A percentile compares a stretch with the other conserved stretches of the same genome.
Conservation (phyloP, 345 rosid genomes). For the Sonneratia alba region DNA sequence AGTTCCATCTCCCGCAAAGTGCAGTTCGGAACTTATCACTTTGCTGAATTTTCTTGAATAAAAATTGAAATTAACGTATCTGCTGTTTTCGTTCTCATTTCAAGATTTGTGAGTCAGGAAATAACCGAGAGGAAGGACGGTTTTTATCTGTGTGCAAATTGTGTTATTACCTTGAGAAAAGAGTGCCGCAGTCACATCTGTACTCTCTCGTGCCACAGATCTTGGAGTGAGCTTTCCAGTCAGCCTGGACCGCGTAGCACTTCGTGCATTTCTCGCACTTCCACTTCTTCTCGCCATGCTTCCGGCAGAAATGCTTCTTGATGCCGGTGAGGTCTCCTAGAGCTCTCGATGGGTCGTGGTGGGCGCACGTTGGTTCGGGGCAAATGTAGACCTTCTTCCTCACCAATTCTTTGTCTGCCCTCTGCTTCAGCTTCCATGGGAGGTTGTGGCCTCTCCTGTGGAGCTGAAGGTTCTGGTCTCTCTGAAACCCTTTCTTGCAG, state of each 20-base stretch:
- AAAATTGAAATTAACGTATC: no score
- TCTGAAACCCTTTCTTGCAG: slow-evolving; percentile 55
- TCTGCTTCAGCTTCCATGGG: slow-evolving; percentile 62
- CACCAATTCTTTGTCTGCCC: slow-evolving; percentile 28
- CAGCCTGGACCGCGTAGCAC: slow-evolving; percentile 54
- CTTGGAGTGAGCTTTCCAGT: slow-evolving; percentile 61
- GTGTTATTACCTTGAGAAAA: slow-evolving; percentile 43
- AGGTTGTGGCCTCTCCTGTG: slow-evolving; percentile 60
- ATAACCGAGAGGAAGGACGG: no score
- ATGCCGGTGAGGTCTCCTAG: slow-evolving; percentile 62
- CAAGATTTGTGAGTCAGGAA: no score
- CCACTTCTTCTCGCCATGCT: slow-evolving; percentile 72
- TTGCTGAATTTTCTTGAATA: no score
- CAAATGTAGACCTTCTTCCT: slow-evolving; percentile 48
- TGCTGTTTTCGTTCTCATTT: no score
- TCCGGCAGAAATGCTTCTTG: slow-evolving; percentile 61
- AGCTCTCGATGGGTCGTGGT: slow-evolving; percentile 52
- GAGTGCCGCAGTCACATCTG: slow-evolving; percentile 49
- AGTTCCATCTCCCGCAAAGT: no score
- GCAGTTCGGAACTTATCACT: no score
- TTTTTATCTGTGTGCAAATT: background rate
- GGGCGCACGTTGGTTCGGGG: slow-evolving; percentile 42
- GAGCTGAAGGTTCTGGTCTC: slow-evolving; percentile 66
- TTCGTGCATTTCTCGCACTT: slow-evolving; percentile 50
- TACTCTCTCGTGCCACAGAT: slow-evolving; percentile 58